Percentiles rank a stretch among this genome's conserved stretches.
phyloP scores from a whole-genome alignment of 164 flowering plant genomes.

The Magnolia changhungtana region DNA sequence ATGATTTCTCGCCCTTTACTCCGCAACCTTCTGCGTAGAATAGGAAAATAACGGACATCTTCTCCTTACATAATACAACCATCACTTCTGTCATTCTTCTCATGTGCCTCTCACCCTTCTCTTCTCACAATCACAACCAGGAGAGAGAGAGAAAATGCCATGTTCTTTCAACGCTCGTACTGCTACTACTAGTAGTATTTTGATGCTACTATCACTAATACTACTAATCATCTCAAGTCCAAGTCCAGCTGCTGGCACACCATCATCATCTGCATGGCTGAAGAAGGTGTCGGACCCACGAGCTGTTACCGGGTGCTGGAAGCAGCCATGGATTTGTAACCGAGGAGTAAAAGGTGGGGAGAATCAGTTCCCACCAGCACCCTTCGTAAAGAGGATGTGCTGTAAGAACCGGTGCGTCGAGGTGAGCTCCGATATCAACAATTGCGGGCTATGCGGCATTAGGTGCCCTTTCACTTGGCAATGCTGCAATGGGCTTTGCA shows the following conservation, averaged over 20 bases:
- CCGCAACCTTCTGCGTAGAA: background rate
- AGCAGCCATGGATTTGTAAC: conserved; percentile 58
- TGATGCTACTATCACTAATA: background rate
- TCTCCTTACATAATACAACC: background rate
- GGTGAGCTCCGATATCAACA: conserved; percentile 40
- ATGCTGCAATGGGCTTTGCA: conserved; percentile 66
- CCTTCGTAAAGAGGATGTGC: conserved; percentile 27
- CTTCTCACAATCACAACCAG: background rate
- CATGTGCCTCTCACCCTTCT: background rate
- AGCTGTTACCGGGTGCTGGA: conserved; percentile 40
- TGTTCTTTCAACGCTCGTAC: background rate
- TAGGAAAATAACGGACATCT: background rate
- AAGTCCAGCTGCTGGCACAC: background rate
- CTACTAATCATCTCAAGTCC: background rate
- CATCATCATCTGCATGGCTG: conserved; percentile 34
- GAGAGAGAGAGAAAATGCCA: background rate
- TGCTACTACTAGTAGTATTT: background rate
- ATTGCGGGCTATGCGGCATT: conserved; percentile 63
- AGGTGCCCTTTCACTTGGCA: conserved; percentile 63
- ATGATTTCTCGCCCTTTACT: background rate
- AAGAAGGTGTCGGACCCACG: conserved; percentile 19
- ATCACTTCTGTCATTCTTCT: background rate
- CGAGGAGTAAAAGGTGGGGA: conserved; percentile 6
- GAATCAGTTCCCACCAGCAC: background rate
- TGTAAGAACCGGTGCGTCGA: conserved; percentile 62